Conservation (phyloP, 1,284 basidiomycete species). For the Ganoderma lucidum region DNA sequence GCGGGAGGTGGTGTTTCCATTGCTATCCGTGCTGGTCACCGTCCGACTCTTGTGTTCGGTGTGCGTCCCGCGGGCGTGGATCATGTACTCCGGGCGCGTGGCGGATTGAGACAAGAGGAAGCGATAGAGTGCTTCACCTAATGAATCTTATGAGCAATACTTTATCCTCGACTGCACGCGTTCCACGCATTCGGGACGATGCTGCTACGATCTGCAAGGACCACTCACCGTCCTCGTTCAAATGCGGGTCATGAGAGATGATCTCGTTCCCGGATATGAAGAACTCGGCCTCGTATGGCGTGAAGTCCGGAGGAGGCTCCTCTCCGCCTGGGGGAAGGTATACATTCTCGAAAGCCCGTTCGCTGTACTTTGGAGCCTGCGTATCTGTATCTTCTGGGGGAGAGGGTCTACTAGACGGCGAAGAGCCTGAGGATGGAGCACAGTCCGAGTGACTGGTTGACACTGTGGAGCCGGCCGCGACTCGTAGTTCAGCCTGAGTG, state of each 20-base stretch:
- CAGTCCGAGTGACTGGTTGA: background rate
- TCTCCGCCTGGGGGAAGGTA: slow-evolving; percentile 43
- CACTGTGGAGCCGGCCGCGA: slow-evolving; percentile 10
- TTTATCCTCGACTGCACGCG: background rate
- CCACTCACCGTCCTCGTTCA: slow-evolving; percentile 71
- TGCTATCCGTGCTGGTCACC: slow-evolving; percentile 50
- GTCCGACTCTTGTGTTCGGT: slow-evolving; percentile 59
- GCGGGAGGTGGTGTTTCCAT: slow-evolving; percentile 48
- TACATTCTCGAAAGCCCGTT: slow-evolving; percentile 33
- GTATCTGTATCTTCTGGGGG: slow-evolving; percentile 16
- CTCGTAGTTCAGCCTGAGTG: background rate
- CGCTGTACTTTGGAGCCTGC: slow-evolving; percentile 28
- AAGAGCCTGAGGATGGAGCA: slow-evolving; percentile 19
- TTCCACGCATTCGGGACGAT: background rate
- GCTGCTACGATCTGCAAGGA: background rate
- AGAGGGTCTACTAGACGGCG: slow-evolving; percentile 14
- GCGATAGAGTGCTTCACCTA: slow-evolving; percentile 77
- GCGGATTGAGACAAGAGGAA: slow-evolving; percentile 69
- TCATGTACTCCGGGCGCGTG: slow-evolving; percentile 53
- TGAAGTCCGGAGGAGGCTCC: slow-evolving; percentile 66
- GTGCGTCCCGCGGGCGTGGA: slow-evolving; percentile 68
- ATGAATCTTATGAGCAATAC: slow-evolving; percentile 39
- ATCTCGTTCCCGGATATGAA: slow-evolving; percentile 61
- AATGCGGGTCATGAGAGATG: slow-evolving; percentile 74
- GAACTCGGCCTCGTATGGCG: slow-evolving; percentile 68